Conservation (phyloP, 352 stramenopile species). For the Phytophthora crassamura region DNA sequence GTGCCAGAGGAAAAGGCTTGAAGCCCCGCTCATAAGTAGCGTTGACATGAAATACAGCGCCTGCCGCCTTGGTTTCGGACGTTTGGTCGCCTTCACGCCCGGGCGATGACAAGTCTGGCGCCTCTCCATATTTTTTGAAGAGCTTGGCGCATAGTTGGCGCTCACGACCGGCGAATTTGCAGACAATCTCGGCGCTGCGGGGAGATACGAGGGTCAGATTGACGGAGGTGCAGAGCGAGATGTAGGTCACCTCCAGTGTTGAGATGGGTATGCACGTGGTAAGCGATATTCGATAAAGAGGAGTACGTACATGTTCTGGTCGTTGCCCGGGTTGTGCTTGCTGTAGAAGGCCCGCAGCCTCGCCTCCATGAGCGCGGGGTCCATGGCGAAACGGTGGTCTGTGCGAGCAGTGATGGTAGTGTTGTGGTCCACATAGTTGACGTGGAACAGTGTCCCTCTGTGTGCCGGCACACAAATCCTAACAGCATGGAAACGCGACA, state of each 20-base stretch:
- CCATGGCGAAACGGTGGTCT: slow-evolving; percentile 8
- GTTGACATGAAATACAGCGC: not conserved
- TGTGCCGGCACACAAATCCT: too few relatives aligned
- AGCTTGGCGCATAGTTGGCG: slow-evolving; percentile 71
- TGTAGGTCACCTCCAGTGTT: not conserved
- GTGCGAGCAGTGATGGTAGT: not conserved
- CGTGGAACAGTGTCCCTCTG: too few relatives aligned
- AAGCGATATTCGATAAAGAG: not conserved
- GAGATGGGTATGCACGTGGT: not conserved
- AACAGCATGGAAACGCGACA: too few relatives aligned
- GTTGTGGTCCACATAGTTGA: slow-evolving; percentile 21
- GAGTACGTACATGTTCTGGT: slow-evolving; percentile 78
- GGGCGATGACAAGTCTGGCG: slow-evolving; percentile 39
- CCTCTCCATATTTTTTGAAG: slow-evolving; percentile 79
- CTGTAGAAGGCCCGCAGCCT: slow-evolving; percentile 78
- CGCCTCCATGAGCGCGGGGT: slow-evolving; percentile 46
- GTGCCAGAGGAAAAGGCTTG: slow-evolving; percentile 24
- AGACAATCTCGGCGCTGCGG: slow-evolving; percentile 72
- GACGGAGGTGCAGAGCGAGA: not conserved
- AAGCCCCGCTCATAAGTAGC: slow-evolving; percentile 51
- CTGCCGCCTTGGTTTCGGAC: not conserved
- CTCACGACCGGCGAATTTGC: slow-evolving; percentile 72
- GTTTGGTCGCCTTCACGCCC: not conserved
- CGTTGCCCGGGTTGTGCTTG: slow-evolving; percentile 74
- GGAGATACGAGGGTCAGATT: too few relatives aligned